Conservation (phyloP, 1,284 basidiomycete genomes). For the Xerocomus alliaceus region DNA sequence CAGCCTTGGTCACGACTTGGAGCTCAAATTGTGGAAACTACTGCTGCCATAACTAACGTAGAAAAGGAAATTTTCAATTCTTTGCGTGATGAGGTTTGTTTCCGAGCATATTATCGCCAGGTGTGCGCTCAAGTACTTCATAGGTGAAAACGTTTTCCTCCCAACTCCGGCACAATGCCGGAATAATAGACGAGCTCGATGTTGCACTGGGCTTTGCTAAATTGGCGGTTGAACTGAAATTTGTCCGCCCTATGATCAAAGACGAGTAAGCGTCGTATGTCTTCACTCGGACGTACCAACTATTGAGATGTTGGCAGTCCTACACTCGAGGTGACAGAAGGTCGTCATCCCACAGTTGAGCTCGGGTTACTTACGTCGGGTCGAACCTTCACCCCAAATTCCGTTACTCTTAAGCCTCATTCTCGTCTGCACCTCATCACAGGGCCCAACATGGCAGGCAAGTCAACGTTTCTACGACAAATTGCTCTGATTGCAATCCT, state of each 20-base stretch:
- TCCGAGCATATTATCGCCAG: not conserved
- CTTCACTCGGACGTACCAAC: not conserved
- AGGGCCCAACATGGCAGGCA: slow-evolving; percentile 96
- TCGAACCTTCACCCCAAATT: slow-evolving; percentile 85
- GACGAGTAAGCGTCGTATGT: slow-evolving; percentile 66
- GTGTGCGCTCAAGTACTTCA: slow-evolving; percentile 3
- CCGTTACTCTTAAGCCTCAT: slow-evolving; percentile 63
- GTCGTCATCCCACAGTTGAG: slow-evolving; percentile 94
- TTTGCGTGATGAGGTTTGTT: slow-evolving; percentile 68
- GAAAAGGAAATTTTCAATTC: slow-evolving; percentile 77
- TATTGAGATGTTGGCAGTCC: slow-evolving; percentile 50
- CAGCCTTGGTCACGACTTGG: slow-evolving; percentile 84
- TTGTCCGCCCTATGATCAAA: slow-evolving; percentile 75
- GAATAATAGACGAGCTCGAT: slow-evolving; percentile 89
- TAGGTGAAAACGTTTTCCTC: slow-evolving; percentile 69
- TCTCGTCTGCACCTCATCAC: slow-evolving; percentile 84
- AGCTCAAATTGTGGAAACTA: slow-evolving; percentile 64
- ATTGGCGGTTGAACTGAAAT: slow-evolving; percentile 80
- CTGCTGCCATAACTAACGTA: slow-evolving; percentile 57
- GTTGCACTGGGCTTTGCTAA: slow-evolving; percentile 84
- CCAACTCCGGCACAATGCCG: slow-evolving; percentile 75
- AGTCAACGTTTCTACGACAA: slow-evolving; percentile 92
- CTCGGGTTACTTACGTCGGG: slow-evolving; percentile 80
- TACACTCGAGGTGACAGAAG: slow-evolving; percentile 74
- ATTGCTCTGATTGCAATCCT: slow-evolving; percentile 90